Evolutionary conservation across 352 stramenopile species (phyloP).

Genomic region (Pythium brachiatum): DNA sequence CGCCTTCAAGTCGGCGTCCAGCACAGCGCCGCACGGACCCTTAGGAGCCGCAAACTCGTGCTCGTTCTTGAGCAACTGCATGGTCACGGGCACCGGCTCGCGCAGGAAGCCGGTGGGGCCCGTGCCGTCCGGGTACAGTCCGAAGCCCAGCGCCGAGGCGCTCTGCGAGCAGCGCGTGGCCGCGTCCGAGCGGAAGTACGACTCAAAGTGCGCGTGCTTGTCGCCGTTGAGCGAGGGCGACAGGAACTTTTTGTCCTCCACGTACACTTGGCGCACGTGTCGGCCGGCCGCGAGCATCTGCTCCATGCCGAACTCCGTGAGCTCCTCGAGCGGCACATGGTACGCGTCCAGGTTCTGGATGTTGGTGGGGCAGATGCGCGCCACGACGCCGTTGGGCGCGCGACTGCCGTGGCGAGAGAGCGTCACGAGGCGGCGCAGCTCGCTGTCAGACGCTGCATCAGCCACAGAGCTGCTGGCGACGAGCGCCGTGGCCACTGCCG

Average conservation of each 20-base stretch:
- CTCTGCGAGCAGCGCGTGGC: constrained; percentile 81
- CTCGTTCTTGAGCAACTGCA: constrained; percentile 82
- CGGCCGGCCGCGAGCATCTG: constrained; percentile 68
- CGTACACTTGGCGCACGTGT: constrained; percentile 69
- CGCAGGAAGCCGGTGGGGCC: constrained; percentile 60
- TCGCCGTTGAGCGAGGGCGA: constrained; percentile 67
- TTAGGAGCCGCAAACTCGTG: constrained; percentile 84
- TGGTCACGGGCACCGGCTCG: constrained; percentile 79
- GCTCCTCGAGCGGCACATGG: constrained; percentile 75
- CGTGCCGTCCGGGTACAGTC: constrained; percentile 78
- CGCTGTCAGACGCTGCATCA: constrained; percentile 10
- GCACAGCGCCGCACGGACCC: constrained; percentile 54
- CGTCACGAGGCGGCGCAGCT: constrained; percentile 72
- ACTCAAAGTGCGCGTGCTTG: constrained; percentile 77
- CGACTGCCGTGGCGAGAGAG: constrained; percentile 79
- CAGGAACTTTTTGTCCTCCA: constrained; percentile 63
- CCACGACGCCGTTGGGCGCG: constrained; percentile 65
- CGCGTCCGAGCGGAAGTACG: constrained; percentile 81
- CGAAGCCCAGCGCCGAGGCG: constrained; percentile 67
- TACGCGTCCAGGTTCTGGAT: constrained; percentile 66
- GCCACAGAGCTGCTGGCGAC: background rate
- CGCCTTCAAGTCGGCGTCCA: constrained; percentile 46
- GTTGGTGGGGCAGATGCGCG: constrained; percentile 64
- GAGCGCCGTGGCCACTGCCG: background rate
- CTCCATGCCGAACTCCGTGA: constrained; percentile 81